Base-by-base conservation (phyloP, 257 asterid species). In the Agastache rugosa region DNA sequence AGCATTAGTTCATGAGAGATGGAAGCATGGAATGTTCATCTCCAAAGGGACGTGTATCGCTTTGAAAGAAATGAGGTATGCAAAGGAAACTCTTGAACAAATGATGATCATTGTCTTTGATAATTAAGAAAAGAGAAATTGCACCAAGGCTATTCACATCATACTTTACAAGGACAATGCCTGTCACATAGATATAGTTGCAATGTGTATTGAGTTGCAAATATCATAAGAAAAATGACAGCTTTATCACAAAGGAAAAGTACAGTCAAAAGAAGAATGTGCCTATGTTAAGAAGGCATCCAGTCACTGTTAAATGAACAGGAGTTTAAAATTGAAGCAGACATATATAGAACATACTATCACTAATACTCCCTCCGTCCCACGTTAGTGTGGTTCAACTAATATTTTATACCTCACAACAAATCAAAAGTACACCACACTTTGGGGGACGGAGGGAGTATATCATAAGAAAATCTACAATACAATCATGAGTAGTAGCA, bases 71-170 rank as follows among this genome's bases (percentile, higher is more conserved):
- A 31, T 29, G 69, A 56, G 56, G 20, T 23, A 56, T 61, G 59
- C 67, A 65, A 45, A 10, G 59, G 66, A 67, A 53, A 20, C 35
- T 23, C 27, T 53, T 42, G 62, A 62, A 61, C 45, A 72, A 62
- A 73, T 17, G 16, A 63, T 27, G 23, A 34, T 22, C 65, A 35
- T 4, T 67, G 31, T 72, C 63, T 41, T 63, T 60, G 44, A 62
- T 54, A 44, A 69, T 50, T 14, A 63, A 63, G 10, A 29, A 15
- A 3, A 48, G 10, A 60, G 11, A 37, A 34, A 63, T 17, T 35
- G 37, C 17, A 48, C 63, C 16, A 47, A 14, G 44, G 42, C 29
- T 22, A 68, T 27, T 41, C 37, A 31, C 5, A 31, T 31, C 37
- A 31, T 1, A 5, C 7, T 31, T 31, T 31, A 31, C 7, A 31